Evolutionary conservation across 2,329 filamentous ascomycete species (phyloP), one percentile per base, ranked within the genome.

Genomic region (Ophiostoma montium): DNA sequence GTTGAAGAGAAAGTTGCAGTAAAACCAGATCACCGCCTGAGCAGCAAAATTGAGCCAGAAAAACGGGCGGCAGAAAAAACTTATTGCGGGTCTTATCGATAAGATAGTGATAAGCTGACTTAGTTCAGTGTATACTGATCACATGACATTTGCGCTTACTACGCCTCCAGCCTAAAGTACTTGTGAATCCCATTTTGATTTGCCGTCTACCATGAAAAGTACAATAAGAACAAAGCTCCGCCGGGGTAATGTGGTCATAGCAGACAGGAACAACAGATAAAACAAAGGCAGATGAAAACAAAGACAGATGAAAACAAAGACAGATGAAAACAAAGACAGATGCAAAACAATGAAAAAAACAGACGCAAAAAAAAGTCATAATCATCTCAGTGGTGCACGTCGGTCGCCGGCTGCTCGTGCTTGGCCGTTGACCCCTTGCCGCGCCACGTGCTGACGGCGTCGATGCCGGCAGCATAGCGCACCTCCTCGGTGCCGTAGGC

Each of bases 371-470:
- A 15, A 21, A 21, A 42, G 21, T 30, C 23, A 27, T n/a, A 21
- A 2, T 15, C 7, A n/a, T 19, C 1, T 15, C 30, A 42, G 23
- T 42, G 39, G 11, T 32, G 41, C 3, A 15, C n/a, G 5, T 62
- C 63, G 3, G 64, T 58, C 3, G 61, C 50, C 2, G 76, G 76
- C 55, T 79, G 75, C 62, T 92, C 84, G 63, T 95, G 89, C 62
- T 90, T 90, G 21, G 90, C 90, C 23, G 86, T 86, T 58, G 82
- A 90, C 13, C 92, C 92, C 70, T 96, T 95, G 54, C 84, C 88
- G 59, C 92, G 75, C 85, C 89, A 98, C 18, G 92, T 98, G 65
- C 86, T 94, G 47, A 98, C 92, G 3, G 92, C 92, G 5, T 89
- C 86, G 56, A 98, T 95, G 61, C 94, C 84, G 8, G 90, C 90